phyloP scores from a whole-genome alignment of 2,329 filamentous ascomycete genomes.

The Fusarium armeniacum region DNA sequence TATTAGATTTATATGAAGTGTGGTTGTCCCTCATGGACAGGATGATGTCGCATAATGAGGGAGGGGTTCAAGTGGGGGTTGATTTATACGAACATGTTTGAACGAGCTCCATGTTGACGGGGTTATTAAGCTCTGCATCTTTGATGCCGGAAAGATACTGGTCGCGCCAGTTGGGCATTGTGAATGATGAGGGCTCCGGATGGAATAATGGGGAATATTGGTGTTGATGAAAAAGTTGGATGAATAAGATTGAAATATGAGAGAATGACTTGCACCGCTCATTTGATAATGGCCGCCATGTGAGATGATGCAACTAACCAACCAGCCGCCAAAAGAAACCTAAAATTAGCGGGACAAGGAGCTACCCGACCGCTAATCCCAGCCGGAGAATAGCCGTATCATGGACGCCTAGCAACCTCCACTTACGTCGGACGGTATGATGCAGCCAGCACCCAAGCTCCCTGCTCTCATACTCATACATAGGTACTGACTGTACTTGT shows the following conservation, averaged over 20 bases:
- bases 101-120: slow-evolving; percentile 75
- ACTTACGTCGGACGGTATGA: slow-evolving; percentile 33
- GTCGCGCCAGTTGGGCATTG: slow-evolving; percentile 79
- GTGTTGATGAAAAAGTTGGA: neutral
- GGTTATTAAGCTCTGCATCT: slow-evolving; percentile 76
- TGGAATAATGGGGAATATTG: neutral
- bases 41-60: slow-evolving; percentile 33
- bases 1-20: slow-evolving; percentile 36
- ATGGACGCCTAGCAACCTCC: slow-evolving; percentile 34
- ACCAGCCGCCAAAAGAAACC: slow-evolving; percentile 29
- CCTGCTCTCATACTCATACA: slow-evolving; percentile 12
- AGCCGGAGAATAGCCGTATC: slow-evolving; percentile 53
- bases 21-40: slow-evolving; percentile 8
- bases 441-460: slow-evolving; percentile 33
- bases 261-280: slow-evolving; percentile 33
- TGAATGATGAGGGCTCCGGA: slow-evolving; percentile 19
- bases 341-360: slow-evolving; percentile 28
- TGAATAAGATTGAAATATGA: slow-evolving; percentile 13
- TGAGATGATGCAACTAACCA: slow-evolving; percentile 50
- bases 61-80: slow-evolving; percentile 32
- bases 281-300: slow-evolving; percentile 31
- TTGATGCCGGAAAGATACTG: slow-evolving; percentile 84
- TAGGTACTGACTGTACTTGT: slow-evolving; percentile 18
- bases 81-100: slow-evolving; percentile 75
- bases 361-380: slow-evolving; percentile 41